A percentile compares a stretch with the other conserved stretches of the same genome.
phyloP scores from a whole-genome alignment of 176 grass and related monocot species.

The Musa itinerans region DNA sequence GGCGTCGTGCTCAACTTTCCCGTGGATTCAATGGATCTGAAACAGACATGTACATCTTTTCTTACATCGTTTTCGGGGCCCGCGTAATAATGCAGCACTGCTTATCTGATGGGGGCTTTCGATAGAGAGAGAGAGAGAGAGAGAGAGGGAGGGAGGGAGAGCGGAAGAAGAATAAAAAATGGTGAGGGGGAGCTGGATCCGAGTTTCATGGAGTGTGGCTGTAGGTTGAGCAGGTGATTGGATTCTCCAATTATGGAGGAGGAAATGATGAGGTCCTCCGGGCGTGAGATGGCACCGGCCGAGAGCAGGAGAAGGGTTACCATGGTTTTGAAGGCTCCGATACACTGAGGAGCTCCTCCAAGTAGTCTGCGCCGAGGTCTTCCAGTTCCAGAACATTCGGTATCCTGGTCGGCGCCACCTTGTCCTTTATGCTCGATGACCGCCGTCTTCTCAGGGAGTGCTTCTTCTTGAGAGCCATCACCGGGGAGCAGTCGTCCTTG shows the following conservation, averaged over 20 bases:
- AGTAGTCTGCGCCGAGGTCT: constrained; percentile 61
- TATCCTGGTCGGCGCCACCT: not conserved
- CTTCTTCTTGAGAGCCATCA: constrained; percentile 56
- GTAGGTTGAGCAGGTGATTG: not conserved
- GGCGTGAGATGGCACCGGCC: no score
- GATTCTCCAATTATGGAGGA: no score
- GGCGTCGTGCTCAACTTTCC: not conserved
- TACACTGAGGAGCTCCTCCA: constrained; percentile 66
- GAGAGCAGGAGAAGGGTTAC: not conserved
- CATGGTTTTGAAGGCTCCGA: constrained; percentile 22
- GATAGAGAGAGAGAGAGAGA: no score
- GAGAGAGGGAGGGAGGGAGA: no score
- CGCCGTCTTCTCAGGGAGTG: constrained; percentile 51
- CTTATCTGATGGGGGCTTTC: no score
- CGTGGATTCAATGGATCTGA: not conserved
- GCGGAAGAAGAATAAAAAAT: not conserved
- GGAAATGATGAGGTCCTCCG: no score
- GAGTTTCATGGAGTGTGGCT: not conserved
- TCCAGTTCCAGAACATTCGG: constrained; percentile 53
- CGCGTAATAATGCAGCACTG: not conserved
- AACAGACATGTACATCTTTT: not conserved
- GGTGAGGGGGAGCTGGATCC: not conserved
- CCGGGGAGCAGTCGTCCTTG: constrained; percentile 25
- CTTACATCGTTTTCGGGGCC: not conserved
- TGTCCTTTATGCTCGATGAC: constrained; percentile 31